Evolutionary conservation across 2,329 filamentous ascomycete genomes (phyloP).

Genomic region (Sporothrix globosa): DNA sequence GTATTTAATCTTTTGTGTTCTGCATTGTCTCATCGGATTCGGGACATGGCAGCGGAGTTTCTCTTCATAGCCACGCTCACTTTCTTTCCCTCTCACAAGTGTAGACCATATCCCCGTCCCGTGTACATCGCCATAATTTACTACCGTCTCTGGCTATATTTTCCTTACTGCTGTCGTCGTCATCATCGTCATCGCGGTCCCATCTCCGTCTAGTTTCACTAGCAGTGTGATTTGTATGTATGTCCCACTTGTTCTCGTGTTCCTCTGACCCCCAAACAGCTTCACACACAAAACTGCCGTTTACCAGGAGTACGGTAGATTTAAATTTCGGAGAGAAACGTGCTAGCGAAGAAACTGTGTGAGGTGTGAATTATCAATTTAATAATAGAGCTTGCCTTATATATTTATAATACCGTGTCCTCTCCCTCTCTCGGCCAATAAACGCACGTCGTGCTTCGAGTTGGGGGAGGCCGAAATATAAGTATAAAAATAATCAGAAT

Average conservation of each 20-base stretch:
- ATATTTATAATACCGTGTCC: background rate
- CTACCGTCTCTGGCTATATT: background rate
- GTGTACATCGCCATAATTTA: slow-evolving; percentile 3
- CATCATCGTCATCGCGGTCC: slow-evolving; percentile 12
- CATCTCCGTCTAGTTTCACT: background rate
- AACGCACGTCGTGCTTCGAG: background rate
- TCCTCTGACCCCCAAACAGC: too few relatives aligned
- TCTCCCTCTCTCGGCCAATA: slow-evolving; percentile 1
- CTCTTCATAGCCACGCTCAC: background rate
- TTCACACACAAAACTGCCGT: background rate
- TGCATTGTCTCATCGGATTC: background rate
- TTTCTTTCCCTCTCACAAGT: background rate
- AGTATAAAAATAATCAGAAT: background rate
- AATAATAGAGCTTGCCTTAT: background rate
- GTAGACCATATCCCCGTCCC: slow-evolving; percentile 15
- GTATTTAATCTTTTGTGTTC: background rate
- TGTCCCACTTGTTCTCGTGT: background rate
- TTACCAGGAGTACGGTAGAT: slow-evolving; percentile 24
- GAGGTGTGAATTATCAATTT: background rate
- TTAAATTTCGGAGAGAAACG: slow-evolving; percentile 7
- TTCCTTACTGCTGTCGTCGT: background rate
- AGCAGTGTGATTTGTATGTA: background rate
- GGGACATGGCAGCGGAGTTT: slow-evolving; percentile 15
- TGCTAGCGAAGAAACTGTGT: background rate
- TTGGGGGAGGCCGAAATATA: slow-evolving; percentile 25